phyloP scores from a whole-genome alignment of 176 grass and related monocot genomes.

The Paspalum vaginatum region DNA sequence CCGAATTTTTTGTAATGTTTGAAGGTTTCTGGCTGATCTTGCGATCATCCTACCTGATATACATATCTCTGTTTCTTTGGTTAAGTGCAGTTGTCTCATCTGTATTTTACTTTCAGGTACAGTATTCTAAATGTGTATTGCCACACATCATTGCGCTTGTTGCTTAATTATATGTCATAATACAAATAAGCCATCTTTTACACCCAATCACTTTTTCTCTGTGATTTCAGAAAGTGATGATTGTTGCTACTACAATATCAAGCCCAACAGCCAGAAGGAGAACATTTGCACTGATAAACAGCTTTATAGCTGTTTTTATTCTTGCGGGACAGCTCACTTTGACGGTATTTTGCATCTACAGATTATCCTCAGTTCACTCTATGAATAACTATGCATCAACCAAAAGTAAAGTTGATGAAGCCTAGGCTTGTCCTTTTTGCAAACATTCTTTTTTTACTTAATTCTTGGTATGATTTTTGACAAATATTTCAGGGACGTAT shows the following conservation, averaged over 20 bases:
- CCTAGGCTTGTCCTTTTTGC: neutral
- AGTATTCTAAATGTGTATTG: slow-evolving; percentile 9
- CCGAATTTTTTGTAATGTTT: slow-evolving; percentile 70
- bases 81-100: slow-evolving; percentile 84
- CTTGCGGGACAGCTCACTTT: slow-evolving; percentile 93
- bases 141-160: neutral
- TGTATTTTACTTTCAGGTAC: slow-evolving; percentile 94
- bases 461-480: slow-evolving; percentile 19
- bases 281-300: slow-evolving; percentile 94
- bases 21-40: slow-evolving; percentile 90
- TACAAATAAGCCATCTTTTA: neutral
- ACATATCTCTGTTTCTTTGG: slow-evolving; percentile 81
- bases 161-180: neutral
- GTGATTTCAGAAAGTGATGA: slow-evolving; percentile 86
- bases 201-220: neutral
- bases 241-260: slow-evolving; percentile 76
- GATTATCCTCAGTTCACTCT: neutral
- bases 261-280: slow-evolving; percentile 73
- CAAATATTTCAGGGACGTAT: slow-evolving; percentile 70
- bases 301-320: slow-evolving; percentile 96
- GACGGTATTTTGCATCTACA: slow-evolving; percentile 57
- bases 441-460: slow-evolving; percentile 9
- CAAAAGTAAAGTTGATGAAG: neutral
- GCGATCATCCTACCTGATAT: slow-evolving; percentile 72
- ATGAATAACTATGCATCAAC: neutral